Evolutionary conservation across 2,329 filamentous ascomycete species (phyloP), one percentile per base, ranked within the genome.

Genomic region (Xylaria sp.): DNA sequence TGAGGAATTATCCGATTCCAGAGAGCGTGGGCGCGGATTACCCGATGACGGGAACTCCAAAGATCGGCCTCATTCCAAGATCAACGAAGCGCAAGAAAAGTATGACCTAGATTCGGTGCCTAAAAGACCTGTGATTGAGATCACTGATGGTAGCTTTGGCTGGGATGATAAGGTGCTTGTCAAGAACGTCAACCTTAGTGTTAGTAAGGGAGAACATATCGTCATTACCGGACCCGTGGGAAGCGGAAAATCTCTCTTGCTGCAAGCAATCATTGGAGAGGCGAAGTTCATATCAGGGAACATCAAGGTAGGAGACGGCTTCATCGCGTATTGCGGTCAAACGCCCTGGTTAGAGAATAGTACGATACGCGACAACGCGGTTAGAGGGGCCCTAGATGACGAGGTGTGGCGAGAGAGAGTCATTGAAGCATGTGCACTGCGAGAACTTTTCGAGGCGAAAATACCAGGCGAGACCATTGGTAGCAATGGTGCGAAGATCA

Each of bases 401-500:
- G 60, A 66, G 6, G 5, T 50, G 2, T 69, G 73, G 51, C 72
- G 71, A 51, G 55, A 69, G 13, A 71, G 63, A 21, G 66, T 76
- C 10, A 54, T 74, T 18, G 67, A 71, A 5, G 71, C 70, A n/a
- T 76, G 74, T 60, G 74, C 68, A 16, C 42, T 75, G 12, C 61
- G 63, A 29, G 68, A 72, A 25, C 62, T 75, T 29, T 42, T 73
- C 27, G 47, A 58, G 1, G 13, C 42, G 21, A 61, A 62, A 68
- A 73, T 48, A 60, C 66, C 13, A 55, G 73, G 37, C 68, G 74
- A 55, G 67, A 77, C 68, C 25, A 70, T 79, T 47, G 78, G 78
- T n/a, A 76, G 75, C 57, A 74, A 72, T 47, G 77, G 78, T 27
- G 73, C 77, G 40, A 77, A 72, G 23, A 65, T 72, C 16, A 72